Conservation (phyloP, 108 stramenopile species). For the Parietichytrium sp. region DNA sequence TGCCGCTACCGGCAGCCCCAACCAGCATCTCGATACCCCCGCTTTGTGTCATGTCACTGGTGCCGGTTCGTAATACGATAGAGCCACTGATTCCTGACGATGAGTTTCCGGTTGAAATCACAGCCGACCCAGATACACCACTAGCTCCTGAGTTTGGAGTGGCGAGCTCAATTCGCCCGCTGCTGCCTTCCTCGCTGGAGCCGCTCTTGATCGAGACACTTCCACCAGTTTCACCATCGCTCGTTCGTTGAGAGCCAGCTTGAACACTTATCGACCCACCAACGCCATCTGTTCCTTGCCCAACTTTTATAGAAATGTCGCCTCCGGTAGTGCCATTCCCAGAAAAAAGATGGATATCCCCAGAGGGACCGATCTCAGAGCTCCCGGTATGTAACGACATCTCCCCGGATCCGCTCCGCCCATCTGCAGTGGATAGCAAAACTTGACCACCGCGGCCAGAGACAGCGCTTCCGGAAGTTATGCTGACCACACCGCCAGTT, state of each 20-base stretch:
- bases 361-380: background rate
- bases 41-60: slow-evolving; percentile 14
- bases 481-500: background rate
- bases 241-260: slow-evolving; percentile 37
- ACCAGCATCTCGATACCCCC: slow-evolving; percentile 43
- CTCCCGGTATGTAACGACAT: background rate
- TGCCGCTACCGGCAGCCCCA: slow-evolving; percentile 45
- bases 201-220: slow-evolving; percentile 42
- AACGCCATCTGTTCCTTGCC: slow-evolving; percentile 45
- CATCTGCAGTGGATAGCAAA: background rate
- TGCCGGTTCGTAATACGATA: slow-evolving; percentile 43
- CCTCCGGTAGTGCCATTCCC: slow-evolving; percentile 34
- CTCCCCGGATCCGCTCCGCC: background rate
- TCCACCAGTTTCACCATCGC: slow-evolving; percentile 50
- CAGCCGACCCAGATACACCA: slow-evolving; percentile 38
- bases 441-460: background rate
- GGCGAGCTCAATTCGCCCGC: slow-evolving; percentile 22
- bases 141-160: slow-evolving; percentile 38
- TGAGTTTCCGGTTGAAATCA: slow-evolving; percentile 27
- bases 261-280: slow-evolving; percentile 27
- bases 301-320: slow-evolving; percentile 48
- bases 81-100: slow-evolving; percentile 46
- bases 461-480: background rate
- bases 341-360: background rate
- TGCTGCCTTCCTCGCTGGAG: background rate